These are phyloP conservation scores for Penicillium nordicum DNA, from an alignment of 2,329 filamentous ascomycete genomes.

Conservation along the genomic window DNA sequence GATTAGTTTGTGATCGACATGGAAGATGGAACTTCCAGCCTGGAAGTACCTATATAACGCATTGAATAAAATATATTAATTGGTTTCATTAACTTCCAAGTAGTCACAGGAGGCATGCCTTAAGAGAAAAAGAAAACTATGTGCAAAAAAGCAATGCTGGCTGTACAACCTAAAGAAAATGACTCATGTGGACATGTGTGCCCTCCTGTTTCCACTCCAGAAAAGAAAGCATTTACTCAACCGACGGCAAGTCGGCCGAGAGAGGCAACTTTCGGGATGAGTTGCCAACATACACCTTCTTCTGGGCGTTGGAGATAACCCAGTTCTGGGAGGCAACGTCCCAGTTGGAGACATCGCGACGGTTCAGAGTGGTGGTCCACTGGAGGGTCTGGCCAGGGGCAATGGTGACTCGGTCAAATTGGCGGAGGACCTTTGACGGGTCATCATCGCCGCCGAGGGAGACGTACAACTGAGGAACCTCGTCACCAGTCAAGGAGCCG, in stretches of 20 bases:
- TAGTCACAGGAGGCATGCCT: neutral
- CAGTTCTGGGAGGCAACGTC: constrained; percentile 77
- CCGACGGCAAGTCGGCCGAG: constrained; percentile 33
- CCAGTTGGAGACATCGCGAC: constrained; percentile 87
- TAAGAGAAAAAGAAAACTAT: neutral
- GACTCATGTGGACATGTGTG: neutral
- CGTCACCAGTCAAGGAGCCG: constrained; percentile 48
- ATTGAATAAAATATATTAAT: neutral
- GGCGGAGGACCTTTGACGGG: constrained; percentile 63
- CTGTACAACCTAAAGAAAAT: neutral
- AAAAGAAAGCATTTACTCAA: constrained; percentile 17
- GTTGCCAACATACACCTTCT: constrained; percentile 59
- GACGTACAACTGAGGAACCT: constrained; percentile 64
- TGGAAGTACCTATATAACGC: neutral
- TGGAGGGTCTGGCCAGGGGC: constrained; percentile 63
- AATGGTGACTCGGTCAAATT: constrained; percentile 75
- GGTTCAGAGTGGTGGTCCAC: constrained; percentile 67
- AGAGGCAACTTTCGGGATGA: constrained; percentile 58
- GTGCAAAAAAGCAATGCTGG: constrained; percentile 2
- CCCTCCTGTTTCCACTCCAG: neutral
- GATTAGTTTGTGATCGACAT: too few relatives aligned
- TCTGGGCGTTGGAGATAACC: constrained; percentile 59
- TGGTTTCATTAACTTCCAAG: neutral
- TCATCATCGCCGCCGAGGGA: constrained; percentile 75
- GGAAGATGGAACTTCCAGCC: too few relatives aligned